These are phyloP conservation scores for Mikania micrantha DNA, from an alignment of 129 eudicot species.

Conservation along the genomic window DNA sequence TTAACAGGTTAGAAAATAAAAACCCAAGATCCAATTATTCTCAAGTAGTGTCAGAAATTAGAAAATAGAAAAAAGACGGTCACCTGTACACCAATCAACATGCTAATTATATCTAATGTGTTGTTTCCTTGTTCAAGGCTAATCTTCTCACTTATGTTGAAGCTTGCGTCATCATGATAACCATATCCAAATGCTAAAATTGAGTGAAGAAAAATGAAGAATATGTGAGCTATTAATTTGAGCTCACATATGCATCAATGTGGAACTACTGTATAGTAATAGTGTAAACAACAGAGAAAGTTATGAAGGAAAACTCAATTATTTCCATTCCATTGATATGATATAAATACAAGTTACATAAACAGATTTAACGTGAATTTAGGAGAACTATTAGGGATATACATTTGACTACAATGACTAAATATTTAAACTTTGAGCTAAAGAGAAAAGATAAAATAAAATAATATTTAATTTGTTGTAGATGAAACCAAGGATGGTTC, in stretches of 20 bases:
- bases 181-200: slow-evolving; percentile 70
- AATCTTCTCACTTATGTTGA: slow-evolving; percentile 46
- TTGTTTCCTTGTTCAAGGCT: slow-evolving; percentile 53
- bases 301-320: no score
- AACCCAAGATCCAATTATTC: not conserved
- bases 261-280: not conserved
- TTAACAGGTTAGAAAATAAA: not conserved
- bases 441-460: no score
- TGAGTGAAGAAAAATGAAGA: not conserved
- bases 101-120: slow-evolving; percentile 64
- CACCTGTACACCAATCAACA: slow-evolving; percentile 82
- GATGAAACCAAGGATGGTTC: no score
- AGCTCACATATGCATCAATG: not conserved
- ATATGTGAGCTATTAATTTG: not conserved
- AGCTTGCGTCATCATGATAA: slow-evolving; percentile 70
- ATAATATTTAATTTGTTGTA: no score
- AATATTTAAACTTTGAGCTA: no score
- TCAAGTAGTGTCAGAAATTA: not conserved
- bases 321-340: no score
- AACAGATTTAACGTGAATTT: no score
- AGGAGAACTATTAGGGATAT: no score
- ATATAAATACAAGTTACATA: no score
- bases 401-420: no score
- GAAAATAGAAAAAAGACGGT: not conserved
- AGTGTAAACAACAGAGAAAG: no score